Base-by-base conservation (phyloP, 306 rosid species). In the Neltuma alba region DNA sequence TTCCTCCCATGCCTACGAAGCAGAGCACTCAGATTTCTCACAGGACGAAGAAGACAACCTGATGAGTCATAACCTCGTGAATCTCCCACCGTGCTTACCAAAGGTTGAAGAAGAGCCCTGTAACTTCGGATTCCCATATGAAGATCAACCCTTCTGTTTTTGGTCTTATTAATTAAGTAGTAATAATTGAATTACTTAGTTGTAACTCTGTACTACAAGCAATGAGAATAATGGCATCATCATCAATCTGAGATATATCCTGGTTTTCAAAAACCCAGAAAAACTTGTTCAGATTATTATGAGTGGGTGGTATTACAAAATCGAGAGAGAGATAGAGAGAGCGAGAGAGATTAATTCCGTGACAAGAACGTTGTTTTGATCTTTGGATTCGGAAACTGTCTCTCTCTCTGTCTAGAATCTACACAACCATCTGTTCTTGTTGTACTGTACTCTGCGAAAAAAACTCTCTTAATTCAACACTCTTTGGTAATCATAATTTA, bases 1-100 rank as follows among this genome's bases (percentile, higher is more conserved):
- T 77, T 90, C 94, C 15, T 87, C 91, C 4, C 89, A 86, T 52
- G 86, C 44, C 18, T 87, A 82, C 27, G 91, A 83, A 74, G 86
- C 78, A 28, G 93, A 87, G 15, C 87, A 85, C 41, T 89, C 92
- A 3, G 92, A 88, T 80, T 88, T 88, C 83, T 88, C 92, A 31
- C 93, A 85, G 36, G 94, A 88, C 40, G 91, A 93, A 78, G 92
- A 92, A 41, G 93, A 89, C 55, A 81, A 84, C 70, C 78, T 72
- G 18, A 82, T 82, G 50, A 58, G 76, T 71, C 64, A 79, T 71
- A 77, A 79, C 52, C 74, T 87, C 48, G 65, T 88, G 41, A 84
- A 81, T 28, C 23, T 83, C n/a, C 79, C 86, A 9, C 80, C 87
- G 27, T 50, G 23, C 79, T 76, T 83, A 11, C 85, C 86, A 12